These are phyloP conservation scores for Apophysomyces trapeziformis DNA, from an alignment of 371 early-diverging fungal species.

Conservation along the genomic window DNA sequence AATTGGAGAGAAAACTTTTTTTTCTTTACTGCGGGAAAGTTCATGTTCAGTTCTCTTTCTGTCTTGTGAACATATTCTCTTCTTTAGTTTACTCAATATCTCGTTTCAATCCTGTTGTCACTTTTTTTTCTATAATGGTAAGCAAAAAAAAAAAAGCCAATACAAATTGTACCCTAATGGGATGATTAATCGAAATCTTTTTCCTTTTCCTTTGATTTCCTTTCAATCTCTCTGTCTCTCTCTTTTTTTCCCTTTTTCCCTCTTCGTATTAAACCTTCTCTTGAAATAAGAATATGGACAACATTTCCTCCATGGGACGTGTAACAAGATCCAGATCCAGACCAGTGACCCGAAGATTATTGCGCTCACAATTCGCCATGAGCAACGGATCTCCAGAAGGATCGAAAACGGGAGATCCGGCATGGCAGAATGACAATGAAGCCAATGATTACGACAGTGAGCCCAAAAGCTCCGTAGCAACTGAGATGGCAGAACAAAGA, in stretches of 20 bases:
- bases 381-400: not conserved
- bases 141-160: not conserved
- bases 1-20: not conserved
- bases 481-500: not conserved
- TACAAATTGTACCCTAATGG: not conserved
- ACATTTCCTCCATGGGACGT: not conserved
- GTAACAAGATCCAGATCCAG: not conserved
- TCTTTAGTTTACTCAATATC: not conserved
- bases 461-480: not conserved
- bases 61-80: not conserved
- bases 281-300: not conserved
- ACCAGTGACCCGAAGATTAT: constrained; percentile 2
- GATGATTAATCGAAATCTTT: too few species aligned
- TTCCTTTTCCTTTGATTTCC: too few species aligned
- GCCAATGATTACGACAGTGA: not conserved
- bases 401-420: not conserved
- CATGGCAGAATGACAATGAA: not conserved
- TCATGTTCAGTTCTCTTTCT: not conserved
- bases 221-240: too few species aligned
- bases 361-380: not conserved
- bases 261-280: not conserved
- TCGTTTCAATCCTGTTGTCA: not conserved
- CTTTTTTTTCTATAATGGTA: not conserved
- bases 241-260: not conserved
- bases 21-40: not conserved